Percentiles rank a stretch among this genome's conserved stretches.
Conservation (phyloP, 768 basidiomycete species). For the Mycena capillaripes region DNA sequence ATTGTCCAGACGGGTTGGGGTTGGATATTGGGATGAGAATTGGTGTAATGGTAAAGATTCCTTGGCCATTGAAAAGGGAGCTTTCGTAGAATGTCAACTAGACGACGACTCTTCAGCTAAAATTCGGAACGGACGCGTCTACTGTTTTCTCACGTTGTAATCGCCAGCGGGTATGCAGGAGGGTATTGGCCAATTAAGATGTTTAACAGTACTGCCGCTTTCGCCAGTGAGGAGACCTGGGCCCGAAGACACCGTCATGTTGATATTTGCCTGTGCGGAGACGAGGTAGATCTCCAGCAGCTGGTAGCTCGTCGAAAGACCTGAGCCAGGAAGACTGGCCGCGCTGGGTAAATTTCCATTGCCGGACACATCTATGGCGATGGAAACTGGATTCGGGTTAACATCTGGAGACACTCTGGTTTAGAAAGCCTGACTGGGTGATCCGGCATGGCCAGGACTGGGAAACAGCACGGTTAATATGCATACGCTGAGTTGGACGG, state of each 20-base stretch:
- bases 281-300: slow-evolving; percentile 54
- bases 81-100: slow-evolving; percentile 57
- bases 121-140: neutral
- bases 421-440: slow-evolving; percentile 38
- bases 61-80: slow-evolving; percentile 43
- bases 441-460: slow-evolving; percentile 47
- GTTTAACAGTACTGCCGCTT: slow-evolving; percentile 51
- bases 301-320: slow-evolving; percentile 46
- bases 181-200: slow-evolving; percentile 52
- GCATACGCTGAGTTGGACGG: slow-evolving; percentile 1
- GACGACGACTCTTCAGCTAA: neutral
- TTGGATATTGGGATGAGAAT: slow-evolving; percentile 50
- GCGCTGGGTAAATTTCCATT: slow-evolving; percentile 50
- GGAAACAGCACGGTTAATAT: neutral
- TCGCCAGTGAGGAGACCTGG: slow-evolving; percentile 49
- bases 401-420: slow-evolving; percentile 40
- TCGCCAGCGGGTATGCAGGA: slow-evolving; percentile 50
- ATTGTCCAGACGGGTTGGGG: slow-evolving; percentile 39
- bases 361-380: slow-evolving; percentile 48
- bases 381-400: slow-evolving; percentile 20
- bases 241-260: slow-evolving; percentile 50
- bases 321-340: slow-evolving; percentile 47
- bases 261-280: slow-evolving; percentile 47
- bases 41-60: slow-evolving; percentile 52
- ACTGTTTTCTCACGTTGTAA: slow-evolving; percentile 51